A percentile compares a stretch with the other conserved stretches of the same genome.
Conservation (phyloP, 768 basidiomycete species). For the Mycena vitilis region DNA sequence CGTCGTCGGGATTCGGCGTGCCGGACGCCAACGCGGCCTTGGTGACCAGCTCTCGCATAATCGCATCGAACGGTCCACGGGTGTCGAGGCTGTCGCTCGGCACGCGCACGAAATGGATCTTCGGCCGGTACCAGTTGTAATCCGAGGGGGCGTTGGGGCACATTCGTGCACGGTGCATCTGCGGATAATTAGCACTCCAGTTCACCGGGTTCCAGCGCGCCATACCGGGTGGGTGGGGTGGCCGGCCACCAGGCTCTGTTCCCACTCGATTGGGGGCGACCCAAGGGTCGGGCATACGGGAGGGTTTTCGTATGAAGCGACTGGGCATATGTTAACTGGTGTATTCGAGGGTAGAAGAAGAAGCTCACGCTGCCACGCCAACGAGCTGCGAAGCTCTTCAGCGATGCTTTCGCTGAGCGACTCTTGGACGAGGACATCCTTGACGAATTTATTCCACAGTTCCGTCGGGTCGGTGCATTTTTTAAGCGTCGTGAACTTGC, state of each 20-base stretch:
- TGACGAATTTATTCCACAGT: constrained; percentile 58
- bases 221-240: constrained; percentile 71
- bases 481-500: constrained; percentile 39
- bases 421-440: constrained; percentile 48
- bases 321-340: constrained; percentile 39
- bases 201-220: neutral
- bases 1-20: constrained; percentile 39
- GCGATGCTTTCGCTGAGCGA: constrained; percentile 48
- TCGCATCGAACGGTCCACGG: constrained; percentile 56
- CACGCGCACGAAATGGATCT: constrained; percentile 60
- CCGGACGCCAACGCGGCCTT: constrained; percentile 48
- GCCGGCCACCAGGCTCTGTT: constrained; percentile 68
- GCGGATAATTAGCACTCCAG: neutral
- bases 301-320: constrained; percentile 52
- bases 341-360: neutral
- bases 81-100: constrained; percentile 51
- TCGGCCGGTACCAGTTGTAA: constrained; percentile 68
- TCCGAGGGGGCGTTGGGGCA: constrained; percentile 45
- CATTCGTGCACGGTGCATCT: constrained; percentile 71
- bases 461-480: constrained; percentile 48
- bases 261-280: constrained; percentile 63
- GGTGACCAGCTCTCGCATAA: constrained; percentile 47
- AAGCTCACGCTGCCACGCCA: constrained; percentile 59
- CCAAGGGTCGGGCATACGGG: constrained; percentile 54
- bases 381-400: constrained; percentile 57